A percentile compares a stretch with the other conserved stretches of the same genome.
These are phyloP conservation scores for Russula compacta DNA, from an alignment of 768 basidiomycete genomes.

Conservation along the genomic window DNA sequence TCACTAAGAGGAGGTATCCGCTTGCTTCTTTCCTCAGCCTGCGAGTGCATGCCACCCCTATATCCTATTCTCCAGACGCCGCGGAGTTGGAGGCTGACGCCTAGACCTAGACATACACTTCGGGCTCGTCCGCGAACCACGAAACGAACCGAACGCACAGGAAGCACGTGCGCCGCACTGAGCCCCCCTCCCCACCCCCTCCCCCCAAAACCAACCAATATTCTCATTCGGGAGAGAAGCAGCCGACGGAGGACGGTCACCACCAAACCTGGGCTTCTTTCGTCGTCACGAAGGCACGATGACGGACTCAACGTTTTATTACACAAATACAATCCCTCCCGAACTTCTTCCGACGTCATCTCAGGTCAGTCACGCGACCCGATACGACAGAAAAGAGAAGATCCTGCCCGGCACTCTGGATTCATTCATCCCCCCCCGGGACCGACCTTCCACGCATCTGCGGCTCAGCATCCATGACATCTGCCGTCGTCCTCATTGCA, in stretches of 20 bases:
- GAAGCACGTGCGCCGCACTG: background rate
- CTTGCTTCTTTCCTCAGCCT: background rate
- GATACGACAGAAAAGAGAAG: no score
- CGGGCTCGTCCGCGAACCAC: background rate
- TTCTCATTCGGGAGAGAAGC: no score
- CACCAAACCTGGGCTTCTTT: no score
- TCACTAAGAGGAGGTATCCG: background rate
- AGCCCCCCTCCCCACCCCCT: background rate
- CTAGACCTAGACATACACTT: background rate
- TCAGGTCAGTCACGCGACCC: no score
- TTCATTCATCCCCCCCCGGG: no score
- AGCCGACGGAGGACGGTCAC: no score
- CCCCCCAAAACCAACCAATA: background rate
- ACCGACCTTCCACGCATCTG: no score
- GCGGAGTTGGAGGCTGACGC: background rate
- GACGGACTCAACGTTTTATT: no score
- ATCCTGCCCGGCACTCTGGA: no score
- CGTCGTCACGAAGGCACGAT: no score
- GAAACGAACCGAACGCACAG: background rate
- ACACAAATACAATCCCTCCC: no score
- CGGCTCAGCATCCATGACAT: background rate
- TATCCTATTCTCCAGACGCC: background rate
- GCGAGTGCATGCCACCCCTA: background rate
- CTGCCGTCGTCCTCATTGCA: background rate
- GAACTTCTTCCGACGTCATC: no score